Evolutionary conservation across 495 filamentous ascomycete species (phyloP).

Genomic region (Acidomyces sp.): DNA sequence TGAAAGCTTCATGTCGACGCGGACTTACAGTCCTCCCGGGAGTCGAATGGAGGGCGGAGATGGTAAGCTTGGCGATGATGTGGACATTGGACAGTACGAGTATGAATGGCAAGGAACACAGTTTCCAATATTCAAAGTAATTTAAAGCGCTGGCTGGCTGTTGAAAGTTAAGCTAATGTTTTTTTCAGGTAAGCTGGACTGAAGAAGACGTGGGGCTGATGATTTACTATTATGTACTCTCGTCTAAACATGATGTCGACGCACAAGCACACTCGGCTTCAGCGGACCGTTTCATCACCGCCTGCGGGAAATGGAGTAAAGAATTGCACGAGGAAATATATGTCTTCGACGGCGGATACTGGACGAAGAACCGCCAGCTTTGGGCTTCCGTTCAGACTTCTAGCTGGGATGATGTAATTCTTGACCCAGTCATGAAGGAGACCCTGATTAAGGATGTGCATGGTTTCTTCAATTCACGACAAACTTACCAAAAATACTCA

Average conservation of each 20-base stretch:
- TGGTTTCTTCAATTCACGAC: slow-evolving; percentile 35
- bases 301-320: slow-evolving; percentile 35
- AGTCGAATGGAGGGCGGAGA: slow-evolving; percentile 36
- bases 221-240: slow-evolving; percentile 36
- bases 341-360: slow-evolving; percentile 47
- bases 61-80: slow-evolving; percentile 31
- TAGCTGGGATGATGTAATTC: slow-evolving; percentile 35
- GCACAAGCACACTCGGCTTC: slow-evolving; percentile 3
- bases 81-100: slow-evolving; percentile 40
- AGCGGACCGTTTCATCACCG: slow-evolving; percentile 40
- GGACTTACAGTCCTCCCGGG: slow-evolving; percentile 34
- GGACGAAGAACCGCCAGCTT: slow-evolving; percentile 46
- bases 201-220: neutral
- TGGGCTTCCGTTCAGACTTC: slow-evolving; percentile 42
- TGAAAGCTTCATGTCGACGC: slow-evolving; percentile 23
- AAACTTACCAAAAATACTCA: slow-evolving; percentile 31
- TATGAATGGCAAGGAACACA: slow-evolving; percentile 38
- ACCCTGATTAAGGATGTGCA: slow-evolving; percentile 28
- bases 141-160: no score
- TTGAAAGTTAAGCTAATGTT: no score
- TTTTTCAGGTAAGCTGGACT: no score
- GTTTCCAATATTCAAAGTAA: no score
- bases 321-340: slow-evolving; percentile 50
- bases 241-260: slow-evolving; percentile 18
- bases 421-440: slow-evolving; percentile 35